phyloP scores from a whole-genome alignment of 2,329 filamentous ascomycete genomes.

The Grosmannia serpens region DNA sequence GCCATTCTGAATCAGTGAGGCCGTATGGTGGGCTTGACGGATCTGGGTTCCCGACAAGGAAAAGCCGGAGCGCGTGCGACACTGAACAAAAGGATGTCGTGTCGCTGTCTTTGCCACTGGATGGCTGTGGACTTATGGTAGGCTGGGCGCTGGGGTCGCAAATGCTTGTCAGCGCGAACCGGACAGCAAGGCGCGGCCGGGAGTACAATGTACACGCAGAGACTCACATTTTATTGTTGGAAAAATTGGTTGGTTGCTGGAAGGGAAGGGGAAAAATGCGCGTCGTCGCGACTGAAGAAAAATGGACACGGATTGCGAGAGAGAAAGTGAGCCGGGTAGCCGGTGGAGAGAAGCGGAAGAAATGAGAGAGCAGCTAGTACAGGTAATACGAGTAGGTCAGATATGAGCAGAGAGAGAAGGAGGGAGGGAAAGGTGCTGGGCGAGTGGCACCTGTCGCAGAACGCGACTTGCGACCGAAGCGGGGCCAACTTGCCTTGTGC shows the following conservation, averaged over 20 bases:
- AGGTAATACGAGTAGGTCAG: too few relatives aligned
- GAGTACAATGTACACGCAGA: not conserved
- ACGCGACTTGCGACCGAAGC: not conserved
- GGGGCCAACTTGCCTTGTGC: not conserved
- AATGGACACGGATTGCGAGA: not conserved
- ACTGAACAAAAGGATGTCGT: not conserved
- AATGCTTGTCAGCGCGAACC: not conserved
- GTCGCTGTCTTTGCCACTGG: not conserved
- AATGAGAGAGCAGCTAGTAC: not conserved
- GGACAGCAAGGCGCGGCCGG: not conserved
- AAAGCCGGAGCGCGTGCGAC: not conserved
- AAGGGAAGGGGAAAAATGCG: not conserved
- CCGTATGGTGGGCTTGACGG: not conserved
- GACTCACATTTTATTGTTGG: not conserved
- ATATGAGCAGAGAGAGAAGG: not conserved
- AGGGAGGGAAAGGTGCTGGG: not conserved
- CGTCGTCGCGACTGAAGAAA: conserved; percentile 2
- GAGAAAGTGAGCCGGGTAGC: not conserved
- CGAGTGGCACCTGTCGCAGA: conserved; percentile 1
- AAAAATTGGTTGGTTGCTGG: not conserved
- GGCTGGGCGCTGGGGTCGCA: not conserved
- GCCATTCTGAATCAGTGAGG: conserved; percentile 13
- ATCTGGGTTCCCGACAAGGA: not conserved
- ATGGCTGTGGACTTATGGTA: not conserved
- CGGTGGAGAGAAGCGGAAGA: not conserved